Evolutionary conservation across 164 flowering plant species (phyloP), one percentile per base, ranked within the genome.

Genomic region (Vitis labrusca): DNA sequence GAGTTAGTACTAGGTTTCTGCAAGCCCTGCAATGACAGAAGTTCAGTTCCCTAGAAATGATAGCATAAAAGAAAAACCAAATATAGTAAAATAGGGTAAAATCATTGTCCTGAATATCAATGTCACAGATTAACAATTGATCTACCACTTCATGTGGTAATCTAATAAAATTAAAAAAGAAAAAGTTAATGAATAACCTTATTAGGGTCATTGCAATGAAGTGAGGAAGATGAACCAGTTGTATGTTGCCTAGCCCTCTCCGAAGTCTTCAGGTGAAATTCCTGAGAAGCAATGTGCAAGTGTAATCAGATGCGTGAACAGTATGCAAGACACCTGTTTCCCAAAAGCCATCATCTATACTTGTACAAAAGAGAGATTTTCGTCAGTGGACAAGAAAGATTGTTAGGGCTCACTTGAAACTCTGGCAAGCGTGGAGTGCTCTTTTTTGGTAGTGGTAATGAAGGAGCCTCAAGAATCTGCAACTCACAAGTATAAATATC

Each of bases 381-480:
- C 70, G 2, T 53, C 19, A 52, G 5, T 50, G 47, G 16, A 57
- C 49, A 49, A 60, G 72, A 32, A 62, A 30, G 14, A 12, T 27
- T 52, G 50, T 11, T 53, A 56, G 15, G 13, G 78, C 87, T 69
- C 69, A 91, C 99, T 60, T 91, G 94, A 84, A 92, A 92, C 60
- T 83, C 86, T 12, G 97, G 98, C 77, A 86, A 61, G 59, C 71
- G 81, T 50, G 90, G 98, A 52, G 76, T 83, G 77, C 88, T 88
- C 76, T 84, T 88, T 68, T 86, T 85, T 13, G 82, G 84, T 13
- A 81, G 80, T 60, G 87, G 84, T 66, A 88, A 61, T 10, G 90
- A 81, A 73, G 97, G 97, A 58, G 86, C 89, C 77, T 95, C 86
- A 9, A 92, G 83, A 77, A 95, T 90, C 98, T 92, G 78, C 59